Evolutionary conservation across 345 rosid species (phyloP).

Genomic region (Carallia brachiata): DNA sequence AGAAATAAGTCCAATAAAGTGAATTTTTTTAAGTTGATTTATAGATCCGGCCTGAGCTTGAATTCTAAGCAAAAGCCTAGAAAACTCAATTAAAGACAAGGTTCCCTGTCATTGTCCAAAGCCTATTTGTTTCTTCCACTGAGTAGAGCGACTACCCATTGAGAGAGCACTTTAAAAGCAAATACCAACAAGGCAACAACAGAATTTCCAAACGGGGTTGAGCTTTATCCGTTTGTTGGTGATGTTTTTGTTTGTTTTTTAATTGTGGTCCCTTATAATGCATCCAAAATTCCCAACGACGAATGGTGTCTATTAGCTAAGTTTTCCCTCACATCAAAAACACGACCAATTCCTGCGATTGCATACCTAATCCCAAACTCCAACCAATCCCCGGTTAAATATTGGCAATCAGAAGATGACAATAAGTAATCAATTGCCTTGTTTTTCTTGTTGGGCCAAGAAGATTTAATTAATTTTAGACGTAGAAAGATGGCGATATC

Average conservation of each 20-base stretch:
- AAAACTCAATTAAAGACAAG: constrained; percentile 39
- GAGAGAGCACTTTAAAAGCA: constrained; percentile 7
- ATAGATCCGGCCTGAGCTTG: constrained; percentile 22
- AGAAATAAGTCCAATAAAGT: too few relatives aligned
- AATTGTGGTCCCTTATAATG: constrained; percentile 31
- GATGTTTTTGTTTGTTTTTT: not conserved
- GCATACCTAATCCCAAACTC: constrained; percentile 26
- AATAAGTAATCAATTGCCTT: not conserved
- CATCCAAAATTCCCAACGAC: constrained; percentile 44
- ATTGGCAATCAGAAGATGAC: constrained; percentile 20
- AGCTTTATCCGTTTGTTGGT: not conserved
- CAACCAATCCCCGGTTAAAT: constrained; percentile 25
- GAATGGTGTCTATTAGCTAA: not conserved
- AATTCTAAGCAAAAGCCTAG: constrained; percentile 28
- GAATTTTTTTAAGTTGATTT: constrained; percentile 13
- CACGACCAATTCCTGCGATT: constrained; percentile 14
- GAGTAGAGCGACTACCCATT: constrained; percentile 9
- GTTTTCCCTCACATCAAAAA: constrained; percentile 19
- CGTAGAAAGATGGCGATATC: constrained; percentile 24
- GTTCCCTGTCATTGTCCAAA: constrained; percentile 35
- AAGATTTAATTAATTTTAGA: constrained; percentile 20
- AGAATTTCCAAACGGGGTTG: not conserved
- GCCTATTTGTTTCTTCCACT: constrained; percentile 42
- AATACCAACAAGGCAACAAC: constrained; percentile 17
- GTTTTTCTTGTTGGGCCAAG: too few relatives aligned